Evolutionary conservation across 192 early-diverging fungal species (phyloP), one percentile per base, ranked within the genome.

Genomic region (Thamnidium elegans): DNA sequence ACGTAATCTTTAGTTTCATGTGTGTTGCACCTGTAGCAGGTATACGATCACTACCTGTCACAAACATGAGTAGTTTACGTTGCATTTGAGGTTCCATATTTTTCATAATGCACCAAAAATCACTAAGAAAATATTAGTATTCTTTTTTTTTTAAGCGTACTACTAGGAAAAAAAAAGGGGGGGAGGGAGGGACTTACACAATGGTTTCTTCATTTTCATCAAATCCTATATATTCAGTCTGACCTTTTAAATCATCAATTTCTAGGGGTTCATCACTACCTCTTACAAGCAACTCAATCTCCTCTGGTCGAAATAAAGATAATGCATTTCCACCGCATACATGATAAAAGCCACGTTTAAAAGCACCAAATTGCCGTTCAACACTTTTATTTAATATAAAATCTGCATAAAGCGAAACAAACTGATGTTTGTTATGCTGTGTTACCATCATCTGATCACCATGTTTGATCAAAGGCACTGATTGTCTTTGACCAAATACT

Each of bases 11-110:
- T 53, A 90, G 75, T 2, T 67, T 59, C 63, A 96, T 63, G 50
- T 86, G 81, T 5, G 86, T 80, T 15, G 84, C 75, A 7, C 91
- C 92, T 4, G 88, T 88, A 4, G 87, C 87, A 7, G 94, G 94
- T 61, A 96, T 86, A 23, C 94, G 79, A 76, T 98, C 96, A n/a
- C 90, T 88, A 14, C 94, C 93, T 7, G 95, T 97, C 17, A 92
- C 88, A 72, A 98, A 96, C 21, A 89, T 88, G 66, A 96, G 63
- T 5, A 98, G 78, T 67, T 82, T 65, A n/a, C 87, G 81, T 67
- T 94, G 85, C 50, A 88, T 81, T 23, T 72, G 70, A 11, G 84
- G 70, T 19, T 79, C 65, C 74, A 95, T 89, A 17, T 72, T 78
- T 15, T 85, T 77, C 56, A 94, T 81, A 7, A 92, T 84, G 0